phyloP scores from a whole-genome alignment of 1,139 yeast genomes.

The Cylindricascospora bacillispora region DNA sequence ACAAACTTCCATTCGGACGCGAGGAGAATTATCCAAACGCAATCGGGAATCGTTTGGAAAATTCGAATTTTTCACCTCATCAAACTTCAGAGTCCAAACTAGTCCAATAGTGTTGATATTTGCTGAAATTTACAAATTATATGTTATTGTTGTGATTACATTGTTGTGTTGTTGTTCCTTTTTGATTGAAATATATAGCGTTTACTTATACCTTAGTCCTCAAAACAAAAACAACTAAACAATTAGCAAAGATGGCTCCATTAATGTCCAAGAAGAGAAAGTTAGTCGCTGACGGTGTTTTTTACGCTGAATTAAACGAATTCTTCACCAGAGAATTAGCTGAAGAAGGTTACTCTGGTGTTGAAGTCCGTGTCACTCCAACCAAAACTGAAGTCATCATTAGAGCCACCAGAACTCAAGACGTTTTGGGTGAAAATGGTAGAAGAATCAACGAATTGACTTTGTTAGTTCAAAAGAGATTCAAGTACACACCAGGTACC shows the following conservation, averaged over 20 bases:
- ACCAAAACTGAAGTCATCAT: slow-evolving; percentile 96
- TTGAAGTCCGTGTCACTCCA: slow-evolving; percentile 98
- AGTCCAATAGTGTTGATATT: no score
- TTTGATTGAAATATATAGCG: no score
- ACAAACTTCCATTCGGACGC: no score
- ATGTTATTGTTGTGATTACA: no score
- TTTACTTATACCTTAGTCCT: no score
- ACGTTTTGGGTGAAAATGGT: slow-evolving; percentile 99
- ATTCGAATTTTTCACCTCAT: no score
- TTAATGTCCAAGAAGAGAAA: slow-evolving; percentile 76
- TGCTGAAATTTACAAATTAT: no score
- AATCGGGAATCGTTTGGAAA: no score
- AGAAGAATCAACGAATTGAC: slow-evolving; percentile 99
- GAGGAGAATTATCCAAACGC: no score
- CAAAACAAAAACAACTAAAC: slow-evolving; percentile 8
- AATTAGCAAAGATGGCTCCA: slow-evolving; percentile 39
- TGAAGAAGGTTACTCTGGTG: slow-evolving; percentile 99
- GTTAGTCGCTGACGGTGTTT: slow-evolving; percentile 99
- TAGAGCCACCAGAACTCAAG: slow-evolving; percentile 98
- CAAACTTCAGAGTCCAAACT: no score
- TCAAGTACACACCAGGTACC: slow-evolving; percentile 90
- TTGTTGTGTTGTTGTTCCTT: no score
- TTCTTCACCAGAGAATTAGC: slow-evolving; percentile 99
- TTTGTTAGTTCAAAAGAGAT: slow-evolving; percentile 96
- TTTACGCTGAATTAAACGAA: slow-evolving; percentile 99